phyloP scores from a whole-genome alignment of 176 grass and related monocot species.

The Oropetium thomaeum region DNA sequence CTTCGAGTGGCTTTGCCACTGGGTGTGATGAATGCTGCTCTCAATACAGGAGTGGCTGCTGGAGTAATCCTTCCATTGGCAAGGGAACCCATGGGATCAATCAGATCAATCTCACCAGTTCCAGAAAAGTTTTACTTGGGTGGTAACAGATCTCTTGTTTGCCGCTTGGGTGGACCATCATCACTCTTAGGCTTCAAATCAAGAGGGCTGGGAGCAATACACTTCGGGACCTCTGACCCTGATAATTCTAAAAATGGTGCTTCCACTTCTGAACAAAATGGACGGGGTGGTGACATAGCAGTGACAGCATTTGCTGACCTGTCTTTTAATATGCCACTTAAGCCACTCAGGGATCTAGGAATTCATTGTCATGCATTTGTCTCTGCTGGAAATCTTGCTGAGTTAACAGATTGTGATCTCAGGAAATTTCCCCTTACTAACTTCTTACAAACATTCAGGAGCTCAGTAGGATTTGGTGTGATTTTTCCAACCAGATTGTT shows the following conservation, averaged over 20 bases:
- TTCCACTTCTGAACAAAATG: constrained; percentile 35
- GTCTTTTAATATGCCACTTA: constrained; percentile 86
- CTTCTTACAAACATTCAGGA: constrained; percentile 69
- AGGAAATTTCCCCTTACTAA: constrained; percentile 41
- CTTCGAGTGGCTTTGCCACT: constrained; percentile 74
- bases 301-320: constrained; percentile 79
- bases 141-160: constrained; percentile 60
- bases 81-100: constrained; percentile 43
- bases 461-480: constrained; percentile 79
- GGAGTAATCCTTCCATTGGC: constrained; percentile 56
- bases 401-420: constrained; percentile 48
- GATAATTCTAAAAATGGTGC: constrained; percentile 35
- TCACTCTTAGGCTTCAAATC: constrained; percentile 69
- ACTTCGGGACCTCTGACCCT: constrained; percentile 25
- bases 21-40: constrained; percentile 65
- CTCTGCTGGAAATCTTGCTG: constrained; percentile 72
- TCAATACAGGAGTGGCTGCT: constrained; percentile 74
- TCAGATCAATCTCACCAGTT: constrained; percentile 54
- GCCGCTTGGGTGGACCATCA: constrained; percentile 64
- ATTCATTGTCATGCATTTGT: constrained; percentile 81
- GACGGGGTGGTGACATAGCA: constrained; percentile 53
- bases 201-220: constrained; percentile 59
- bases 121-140: constrained; percentile 78
- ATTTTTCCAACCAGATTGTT: constrained; percentile 71
- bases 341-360: constrained; percentile 61